These are phyloP conservation scores for Penicillium brasilianum DNA, from an alignment of 2,329 filamentous ascomycete species.

Conservation along the genomic window DNA sequence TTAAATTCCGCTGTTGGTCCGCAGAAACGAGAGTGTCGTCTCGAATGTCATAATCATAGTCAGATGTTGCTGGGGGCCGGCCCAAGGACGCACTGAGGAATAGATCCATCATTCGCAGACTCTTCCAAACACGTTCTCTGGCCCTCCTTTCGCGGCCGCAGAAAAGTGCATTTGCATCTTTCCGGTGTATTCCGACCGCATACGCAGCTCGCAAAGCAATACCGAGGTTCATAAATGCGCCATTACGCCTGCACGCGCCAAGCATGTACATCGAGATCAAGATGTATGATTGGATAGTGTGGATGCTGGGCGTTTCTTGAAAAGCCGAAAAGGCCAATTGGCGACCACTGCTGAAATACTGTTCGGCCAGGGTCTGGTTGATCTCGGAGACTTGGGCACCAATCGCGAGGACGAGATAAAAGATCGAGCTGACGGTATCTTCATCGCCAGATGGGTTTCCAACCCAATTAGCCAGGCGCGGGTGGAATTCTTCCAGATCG, in stretches of 20 bases:
- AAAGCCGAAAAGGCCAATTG: constrained; percentile 53
- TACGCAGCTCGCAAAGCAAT: constrained; percentile 59
- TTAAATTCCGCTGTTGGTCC: constrained; percentile 24
- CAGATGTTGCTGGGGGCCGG: constrained; percentile 59
- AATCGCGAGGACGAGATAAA: constrained; percentile 58
- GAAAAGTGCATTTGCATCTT: constrained; percentile 58
- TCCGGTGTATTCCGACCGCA: constrained; percentile 58
- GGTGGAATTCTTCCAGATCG: constrained; percentile 51
- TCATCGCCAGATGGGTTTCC: constrained; percentile 42
- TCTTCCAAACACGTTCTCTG: constrained; percentile 59
- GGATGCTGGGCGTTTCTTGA: constrained; percentile 55
- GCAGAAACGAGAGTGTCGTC: constrained; percentile 41
- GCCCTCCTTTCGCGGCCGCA: constrained; percentile 48
- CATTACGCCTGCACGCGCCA: constrained; percentile 57
- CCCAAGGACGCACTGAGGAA: constrained; percentile 58
- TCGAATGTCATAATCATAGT: constrained; percentile 52
- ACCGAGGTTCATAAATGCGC: constrained; percentile 58
- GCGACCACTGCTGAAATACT: constrained; percentile 54
- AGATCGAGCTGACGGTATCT: constrained; percentile 54
- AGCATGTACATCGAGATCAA: constrained; percentile 60
- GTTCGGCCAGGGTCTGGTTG: constrained; percentile 50
- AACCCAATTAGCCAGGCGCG: constrained; percentile 46
- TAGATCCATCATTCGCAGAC: constrained; percentile 57
- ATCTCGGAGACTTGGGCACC: constrained; percentile 51
- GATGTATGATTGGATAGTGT: constrained; percentile 58